These are phyloP conservation scores for Dimocarpus longan DNA, from an alignment of 345 rosid genomes.

Conservation along the genomic window DNA sequence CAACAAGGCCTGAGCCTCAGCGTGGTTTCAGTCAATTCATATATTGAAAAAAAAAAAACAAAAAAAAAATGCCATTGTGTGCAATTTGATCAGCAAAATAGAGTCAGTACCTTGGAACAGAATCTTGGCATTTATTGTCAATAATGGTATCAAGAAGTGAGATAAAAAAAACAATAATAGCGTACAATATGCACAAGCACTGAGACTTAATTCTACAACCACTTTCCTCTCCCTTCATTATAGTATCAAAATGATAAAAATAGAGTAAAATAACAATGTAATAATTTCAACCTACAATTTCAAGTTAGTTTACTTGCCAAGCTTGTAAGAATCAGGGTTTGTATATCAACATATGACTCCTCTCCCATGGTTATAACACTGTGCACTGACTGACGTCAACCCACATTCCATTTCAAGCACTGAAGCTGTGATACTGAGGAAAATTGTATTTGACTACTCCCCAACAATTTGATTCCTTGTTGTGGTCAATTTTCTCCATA, in stretches of 20 bases:
- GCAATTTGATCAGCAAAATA: background rate
- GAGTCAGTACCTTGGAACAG: background rate
- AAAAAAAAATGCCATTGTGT: background rate
- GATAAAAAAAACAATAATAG: background rate
- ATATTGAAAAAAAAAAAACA: background rate
- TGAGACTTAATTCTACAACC: background rate
- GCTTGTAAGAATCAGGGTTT: background rate
- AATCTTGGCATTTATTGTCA: background rate
- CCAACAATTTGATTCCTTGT: background rate
- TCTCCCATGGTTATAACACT: background rate
- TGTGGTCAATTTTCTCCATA: slow-evolving; percentile 17
- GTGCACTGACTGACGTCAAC: slow-evolving; percentile 27
- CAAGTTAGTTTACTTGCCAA: slow-evolving; percentile 10
- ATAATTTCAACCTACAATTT: slow-evolving; percentile 1
- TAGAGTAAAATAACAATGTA: background rate
- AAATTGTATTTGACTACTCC: background rate
- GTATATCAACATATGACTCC: background rate
- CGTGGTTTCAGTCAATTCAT: background rate
- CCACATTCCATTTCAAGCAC: slow-evolving; percentile 45
- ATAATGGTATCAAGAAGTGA: background rate
- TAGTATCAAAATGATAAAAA: background rate
- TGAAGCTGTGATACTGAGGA: slow-evolving; percentile 22
- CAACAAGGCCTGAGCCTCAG: background rate
- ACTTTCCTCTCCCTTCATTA: background rate
- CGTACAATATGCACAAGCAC: background rate